phyloP scores from a whole-genome alignment of 352 stramenopile species.

The Thalassiosira exigua region DNA sequence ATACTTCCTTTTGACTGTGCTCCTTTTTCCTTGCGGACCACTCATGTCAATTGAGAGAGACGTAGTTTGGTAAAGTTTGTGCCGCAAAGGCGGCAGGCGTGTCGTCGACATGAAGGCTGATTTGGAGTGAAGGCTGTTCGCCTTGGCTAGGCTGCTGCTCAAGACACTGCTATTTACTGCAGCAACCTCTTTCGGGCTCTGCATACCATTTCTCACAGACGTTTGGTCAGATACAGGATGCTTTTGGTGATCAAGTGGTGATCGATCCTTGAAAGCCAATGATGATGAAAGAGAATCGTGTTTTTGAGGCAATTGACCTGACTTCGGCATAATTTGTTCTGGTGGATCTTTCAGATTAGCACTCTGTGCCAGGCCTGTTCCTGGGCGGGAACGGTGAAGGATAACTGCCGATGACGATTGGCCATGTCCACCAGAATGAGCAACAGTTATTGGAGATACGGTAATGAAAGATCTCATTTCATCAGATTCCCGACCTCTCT shows the following conservation, averaged over 20 bases:
- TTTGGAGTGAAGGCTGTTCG: constrained; percentile 8
- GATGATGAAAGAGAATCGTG: too few relatives aligned
- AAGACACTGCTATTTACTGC: constrained; percentile 19
- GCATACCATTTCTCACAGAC: neutral
- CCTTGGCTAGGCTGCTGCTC: neutral
- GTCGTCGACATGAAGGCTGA: constrained; percentile 24
- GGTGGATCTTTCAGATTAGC: too few relatives aligned
- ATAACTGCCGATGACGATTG: too few relatives aligned
- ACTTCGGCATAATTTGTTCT: too few relatives aligned
- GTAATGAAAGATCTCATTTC: constrained; percentile 28
- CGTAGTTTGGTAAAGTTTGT: constrained; percentile 35
- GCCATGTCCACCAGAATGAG: constrained; percentile 8
- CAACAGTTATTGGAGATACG: constrained; percentile 31
- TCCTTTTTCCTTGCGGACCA: constrained; percentile 18
- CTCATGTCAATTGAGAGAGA: neutral
- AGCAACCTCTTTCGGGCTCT: constrained; percentile 30
- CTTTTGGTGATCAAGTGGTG: neutral
- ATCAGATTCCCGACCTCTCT: constrained; percentile 12
- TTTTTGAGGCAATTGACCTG: too few relatives aligned
- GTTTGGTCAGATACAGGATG: neutral
- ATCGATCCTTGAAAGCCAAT: too few relatives aligned
- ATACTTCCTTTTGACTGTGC: constrained; percentile 1
- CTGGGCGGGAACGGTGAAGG: too few relatives aligned
- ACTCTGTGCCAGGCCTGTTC: constrained; percentile 4
- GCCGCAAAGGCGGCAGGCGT: constrained; percentile 11